These are phyloP conservation scores for Lepidium campestre DNA, from an alignment of 441 rosid species.

Conservation along the genomic window DNA sequence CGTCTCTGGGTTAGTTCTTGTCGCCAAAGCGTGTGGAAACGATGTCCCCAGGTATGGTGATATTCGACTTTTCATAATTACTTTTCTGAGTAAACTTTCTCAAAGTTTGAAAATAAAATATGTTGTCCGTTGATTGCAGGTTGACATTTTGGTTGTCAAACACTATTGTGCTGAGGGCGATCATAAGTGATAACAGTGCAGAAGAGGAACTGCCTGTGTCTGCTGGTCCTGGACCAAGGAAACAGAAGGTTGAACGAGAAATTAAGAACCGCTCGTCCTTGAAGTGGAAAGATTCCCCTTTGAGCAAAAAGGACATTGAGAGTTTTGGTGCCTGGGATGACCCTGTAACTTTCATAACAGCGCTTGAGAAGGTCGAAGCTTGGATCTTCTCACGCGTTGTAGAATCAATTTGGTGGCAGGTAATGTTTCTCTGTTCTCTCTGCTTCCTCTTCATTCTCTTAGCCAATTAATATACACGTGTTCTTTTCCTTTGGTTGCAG, in stretches of 20 bases:
- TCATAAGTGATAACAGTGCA: slow-evolving; percentile 45
- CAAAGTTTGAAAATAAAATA: neutral
- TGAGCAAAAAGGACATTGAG: slow-evolving; percentile 34
- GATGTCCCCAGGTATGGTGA: slow-evolving; percentile 83
- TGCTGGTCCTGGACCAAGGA: slow-evolving; percentile 29
- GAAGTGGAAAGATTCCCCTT: slow-evolving; percentile 58
- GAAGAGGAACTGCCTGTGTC: slow-evolving; percentile 35
- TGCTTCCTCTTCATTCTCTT: neutral
- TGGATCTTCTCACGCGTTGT: slow-evolving; percentile 89
- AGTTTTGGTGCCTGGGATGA: slow-evolving; percentile 52
- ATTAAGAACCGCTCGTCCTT: slow-evolving; percentile 37
- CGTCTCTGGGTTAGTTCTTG: slow-evolving; percentile 74
- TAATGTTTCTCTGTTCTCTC: slow-evolving; percentile 16
- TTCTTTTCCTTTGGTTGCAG: slow-evolving; percentile 37
- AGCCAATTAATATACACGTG: neutral
- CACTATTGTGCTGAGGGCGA: slow-evolving; percentile 66
- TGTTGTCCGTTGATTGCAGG: slow-evolving; percentile 36
- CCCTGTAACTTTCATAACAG: slow-evolving; percentile 45
- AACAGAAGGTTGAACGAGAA: slow-evolving; percentile 31
- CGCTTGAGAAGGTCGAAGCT: slow-evolving; percentile 84
- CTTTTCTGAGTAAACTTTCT: neutral
- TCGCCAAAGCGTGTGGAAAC: slow-evolving; percentile 92
- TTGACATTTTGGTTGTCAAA: slow-evolving; percentile 95
- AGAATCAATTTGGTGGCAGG: slow-evolving; percentile 99
- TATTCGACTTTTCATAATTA: neutral